Conservation (phyloP, 108 stramenopile species). For the Parmales sp. region DNA sequence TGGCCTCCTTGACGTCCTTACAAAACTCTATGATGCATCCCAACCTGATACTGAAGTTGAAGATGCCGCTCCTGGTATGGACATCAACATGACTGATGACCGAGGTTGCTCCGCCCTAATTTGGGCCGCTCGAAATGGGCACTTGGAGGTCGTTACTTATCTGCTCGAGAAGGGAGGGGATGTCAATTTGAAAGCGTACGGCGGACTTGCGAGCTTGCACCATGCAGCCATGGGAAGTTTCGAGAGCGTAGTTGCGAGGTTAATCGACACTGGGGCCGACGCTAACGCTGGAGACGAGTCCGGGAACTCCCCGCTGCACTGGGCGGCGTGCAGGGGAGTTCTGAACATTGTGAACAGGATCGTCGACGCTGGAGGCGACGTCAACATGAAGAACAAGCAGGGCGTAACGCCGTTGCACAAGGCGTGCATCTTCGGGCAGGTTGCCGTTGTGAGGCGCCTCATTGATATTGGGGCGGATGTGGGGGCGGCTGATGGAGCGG, state of each 20-base stretch:
- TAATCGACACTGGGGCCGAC: neutral
- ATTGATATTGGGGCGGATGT: neutral
- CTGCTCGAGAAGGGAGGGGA: neutral
- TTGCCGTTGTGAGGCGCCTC: slow-evolving; percentile 1
- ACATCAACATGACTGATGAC: neutral
- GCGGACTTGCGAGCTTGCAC: neutral
- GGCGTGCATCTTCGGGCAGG: neutral
- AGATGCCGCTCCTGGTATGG: neutral
- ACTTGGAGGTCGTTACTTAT: slow-evolving; percentile 1
- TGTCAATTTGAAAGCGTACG: neutral
- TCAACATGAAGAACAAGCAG: neutral
- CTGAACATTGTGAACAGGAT: neutral
- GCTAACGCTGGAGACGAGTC: neutral
- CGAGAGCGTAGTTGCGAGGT: neutral
- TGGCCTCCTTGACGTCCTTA: neutral
- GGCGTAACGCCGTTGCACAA: slow-evolving; percentile 1
- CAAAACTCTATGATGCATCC: neutral
- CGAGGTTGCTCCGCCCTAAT: neutral
- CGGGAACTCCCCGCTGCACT: slow-evolving; percentile 4
- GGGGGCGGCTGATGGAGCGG: neutral
- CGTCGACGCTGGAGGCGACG: slow-evolving; percentile 1
- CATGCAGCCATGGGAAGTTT: neutral
- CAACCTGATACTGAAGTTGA: neutral
- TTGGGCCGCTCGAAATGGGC: slow-evolving; percentile 1
- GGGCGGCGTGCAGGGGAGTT: neutral